These are phyloP conservation scores for Arctium minus DNA, from an alignment of 129 eudicot genomes.

Conservation along the genomic window DNA sequence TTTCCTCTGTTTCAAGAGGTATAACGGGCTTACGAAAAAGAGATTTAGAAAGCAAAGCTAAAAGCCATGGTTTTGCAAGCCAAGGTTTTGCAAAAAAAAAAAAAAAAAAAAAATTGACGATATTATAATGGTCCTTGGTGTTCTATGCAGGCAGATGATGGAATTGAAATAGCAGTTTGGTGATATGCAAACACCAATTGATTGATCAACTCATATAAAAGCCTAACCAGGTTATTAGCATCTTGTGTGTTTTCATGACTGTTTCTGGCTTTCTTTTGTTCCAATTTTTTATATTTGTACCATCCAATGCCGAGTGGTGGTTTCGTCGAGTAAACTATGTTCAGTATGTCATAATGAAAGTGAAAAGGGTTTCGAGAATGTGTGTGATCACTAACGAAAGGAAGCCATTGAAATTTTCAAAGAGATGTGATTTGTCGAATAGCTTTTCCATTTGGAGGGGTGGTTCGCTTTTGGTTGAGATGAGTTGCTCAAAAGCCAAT, in stretches of 20 bases:
- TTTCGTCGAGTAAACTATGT: constrained; percentile 7
- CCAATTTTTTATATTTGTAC: constrained; percentile 1
- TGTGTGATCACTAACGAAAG: constrained; percentile 10
- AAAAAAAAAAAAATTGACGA: background rate
- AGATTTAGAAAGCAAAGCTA: background rate
- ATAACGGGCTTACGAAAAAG: too few relatives aligned
- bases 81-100: too few relatives aligned
- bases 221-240: background rate
- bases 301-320: constrained; percentile 3
- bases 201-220: background rate
- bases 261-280: background rate
- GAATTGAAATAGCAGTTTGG: background rate
- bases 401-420: background rate
- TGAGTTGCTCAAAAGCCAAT: background rate
- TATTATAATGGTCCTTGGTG: background rate
- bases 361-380: background rate
- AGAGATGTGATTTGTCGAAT: background rate
- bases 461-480: background rate
- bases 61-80: background rate
- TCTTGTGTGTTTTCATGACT: constrained; percentile 16
- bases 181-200: background rate
- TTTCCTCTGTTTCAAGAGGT: background rate
- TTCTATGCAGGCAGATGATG: constrained; percentile 22
- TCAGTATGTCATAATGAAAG: background rate
- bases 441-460: background rate